Evolutionary conservation across 2,329 filamentous ascomycete species (phyloP).

Genomic region (Colletotrichum chrysophilum): DNA sequence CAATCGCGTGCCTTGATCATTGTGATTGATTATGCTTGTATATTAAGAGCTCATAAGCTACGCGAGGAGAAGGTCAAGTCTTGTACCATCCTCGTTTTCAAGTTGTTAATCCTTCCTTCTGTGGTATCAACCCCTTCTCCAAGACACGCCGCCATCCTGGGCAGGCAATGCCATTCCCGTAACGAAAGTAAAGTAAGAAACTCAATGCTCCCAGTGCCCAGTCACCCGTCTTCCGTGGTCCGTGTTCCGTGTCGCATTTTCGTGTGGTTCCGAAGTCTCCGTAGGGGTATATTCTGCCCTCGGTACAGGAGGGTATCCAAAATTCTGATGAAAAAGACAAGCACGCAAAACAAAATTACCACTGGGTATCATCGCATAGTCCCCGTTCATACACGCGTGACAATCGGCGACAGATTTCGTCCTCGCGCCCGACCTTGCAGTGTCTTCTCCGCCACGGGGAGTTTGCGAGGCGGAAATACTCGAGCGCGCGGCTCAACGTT

Average conservation of each 20-base stretch:
- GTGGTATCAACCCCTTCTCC: background rate
- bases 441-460: background rate
- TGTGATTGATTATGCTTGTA: background rate
- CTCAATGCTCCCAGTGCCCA: background rate
- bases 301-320: background rate
- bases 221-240: background rate
- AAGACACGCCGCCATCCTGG: background rate
- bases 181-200: background rate
- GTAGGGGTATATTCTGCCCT: background rate
- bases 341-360: background rate
- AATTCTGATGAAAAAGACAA: background rate
- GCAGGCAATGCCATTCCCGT: background rate
- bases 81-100: background rate
- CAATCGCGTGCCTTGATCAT: background rate
- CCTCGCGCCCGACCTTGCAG: background rate
- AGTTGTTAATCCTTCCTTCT: background rate
- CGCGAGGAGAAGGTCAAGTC: background rate
- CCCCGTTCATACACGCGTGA: background rate
- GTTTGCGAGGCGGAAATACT: background rate
- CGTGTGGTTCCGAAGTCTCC: background rate
- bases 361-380: background rate
- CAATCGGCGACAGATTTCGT: background rate
- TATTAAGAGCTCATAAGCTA: background rate
- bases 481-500: slow-evolving; percentile 4
- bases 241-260: background rate